Evolutionary conservation across 768 basidiomycete species (phyloP).

Genomic region (Kwoniella sp.): DNA sequence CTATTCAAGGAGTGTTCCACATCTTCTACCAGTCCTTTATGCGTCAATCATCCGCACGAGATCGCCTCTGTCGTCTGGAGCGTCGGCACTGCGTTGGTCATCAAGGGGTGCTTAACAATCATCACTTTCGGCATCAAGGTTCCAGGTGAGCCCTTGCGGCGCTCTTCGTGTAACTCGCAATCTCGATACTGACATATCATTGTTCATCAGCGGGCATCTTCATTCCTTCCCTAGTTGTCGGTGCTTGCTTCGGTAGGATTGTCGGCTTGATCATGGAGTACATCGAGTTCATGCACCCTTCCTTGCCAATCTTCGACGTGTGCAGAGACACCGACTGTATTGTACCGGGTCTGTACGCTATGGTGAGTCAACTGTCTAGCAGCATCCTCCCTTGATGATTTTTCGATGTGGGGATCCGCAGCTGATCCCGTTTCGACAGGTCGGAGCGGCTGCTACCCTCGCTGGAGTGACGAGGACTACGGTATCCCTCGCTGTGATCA

Average conservation of each 20-base stretch:
- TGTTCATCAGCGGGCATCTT: constrained; percentile 86
- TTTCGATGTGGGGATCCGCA: not conserved
- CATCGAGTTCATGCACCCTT: constrained; percentile 67
- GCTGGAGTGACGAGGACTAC: constrained; percentile 88
- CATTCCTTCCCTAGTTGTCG: constrained; percentile 89
- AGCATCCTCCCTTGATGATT: not conserved
- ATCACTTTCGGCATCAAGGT: constrained; percentile 83
- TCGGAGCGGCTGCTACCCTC: constrained; percentile 86
- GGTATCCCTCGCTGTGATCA: constrained; percentile 95
- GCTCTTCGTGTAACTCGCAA: not conserved
- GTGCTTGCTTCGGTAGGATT: constrained; percentile 88
- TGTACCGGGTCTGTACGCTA: constrained; percentile 87
- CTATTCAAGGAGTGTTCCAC: constrained; percentile 74
- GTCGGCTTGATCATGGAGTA: constrained; percentile 80
- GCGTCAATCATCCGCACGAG: constrained; percentile 62
- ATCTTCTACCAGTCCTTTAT: constrained; percentile 68
- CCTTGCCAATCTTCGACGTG: constrained; percentile 65
- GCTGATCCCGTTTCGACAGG: constrained; percentile 20
- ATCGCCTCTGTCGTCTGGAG: constrained; percentile 67
- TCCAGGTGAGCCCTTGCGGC: too few relatives aligned
- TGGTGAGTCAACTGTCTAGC: constrained; percentile 63
- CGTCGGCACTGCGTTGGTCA: constrained; percentile 74
- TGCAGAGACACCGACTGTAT: constrained; percentile 76
- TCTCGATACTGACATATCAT: constrained; percentile 4
- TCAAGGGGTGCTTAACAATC: constrained; percentile 78